These are phyloP conservation scores for Calonectria hongkongensis DNA, from an alignment of 2,329 filamentous ascomycete species.

Conservation along the genomic window DNA sequence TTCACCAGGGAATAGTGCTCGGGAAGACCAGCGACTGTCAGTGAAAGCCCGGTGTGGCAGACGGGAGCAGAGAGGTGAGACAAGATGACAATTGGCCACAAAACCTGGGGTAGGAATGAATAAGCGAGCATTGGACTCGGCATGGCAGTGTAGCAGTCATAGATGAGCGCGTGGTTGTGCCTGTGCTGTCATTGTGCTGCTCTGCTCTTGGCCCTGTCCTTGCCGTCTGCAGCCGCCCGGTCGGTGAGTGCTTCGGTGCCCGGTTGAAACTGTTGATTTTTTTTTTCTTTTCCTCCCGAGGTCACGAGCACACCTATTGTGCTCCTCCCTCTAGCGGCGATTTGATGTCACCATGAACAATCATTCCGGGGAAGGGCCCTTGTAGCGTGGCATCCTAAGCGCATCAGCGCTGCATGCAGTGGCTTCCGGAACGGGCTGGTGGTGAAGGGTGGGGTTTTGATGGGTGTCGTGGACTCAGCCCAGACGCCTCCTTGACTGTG, in stretches of 20 bases:
- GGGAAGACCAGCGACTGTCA: background rate
- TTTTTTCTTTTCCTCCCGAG: conserved; percentile 29
- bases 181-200: conserved; percentile 20
- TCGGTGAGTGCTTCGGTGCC: conserved; percentile 41
- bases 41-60: conserved; percentile 1
- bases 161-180: conserved; percentile 4
- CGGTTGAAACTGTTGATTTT: conserved; percentile 32
- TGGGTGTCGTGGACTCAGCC: conserved; percentile 8
- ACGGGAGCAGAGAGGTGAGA: conserved; percentile 19
- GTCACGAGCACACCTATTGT: conserved; percentile 47
- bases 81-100: conserved; percentile 13
- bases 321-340: conserved; percentile 36
- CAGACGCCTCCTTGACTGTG: conserved; percentile 10
- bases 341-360: conserved; percentile 46
- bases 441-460: conserved; percentile 27
- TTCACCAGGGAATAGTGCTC: conserved; percentile 18
- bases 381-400: conserved; percentile 31
- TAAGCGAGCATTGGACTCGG: conserved; percentile 2
- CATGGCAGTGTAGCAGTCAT: conserved; percentile 2
- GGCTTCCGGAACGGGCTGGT: conserved; percentile 38
- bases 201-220: background rate
- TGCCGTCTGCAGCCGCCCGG: conserved; percentile 30
- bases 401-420: conserved; percentile 38
- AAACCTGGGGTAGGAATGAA: conserved; percentile 30
- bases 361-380: conserved; percentile 42